A percentile compares a stretch with the other conserved stretches of the same genome.
These are phyloP conservation scores for Phaeomoniella chlamydospora DNA, from an alignment of 2,329 filamentous ascomycete species.

Conservation along the genomic window DNA sequence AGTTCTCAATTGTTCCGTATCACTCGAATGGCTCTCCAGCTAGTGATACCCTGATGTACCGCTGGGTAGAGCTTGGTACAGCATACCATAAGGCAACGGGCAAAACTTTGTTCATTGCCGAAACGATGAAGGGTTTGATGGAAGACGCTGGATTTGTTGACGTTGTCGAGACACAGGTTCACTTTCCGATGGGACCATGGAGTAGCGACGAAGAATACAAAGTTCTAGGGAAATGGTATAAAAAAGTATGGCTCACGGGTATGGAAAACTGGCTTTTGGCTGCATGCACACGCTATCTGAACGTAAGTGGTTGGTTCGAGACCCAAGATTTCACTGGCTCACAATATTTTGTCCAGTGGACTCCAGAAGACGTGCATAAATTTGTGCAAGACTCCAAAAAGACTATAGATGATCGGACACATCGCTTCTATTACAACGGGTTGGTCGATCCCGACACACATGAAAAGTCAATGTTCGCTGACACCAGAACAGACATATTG, in stretches of 20 bases:
- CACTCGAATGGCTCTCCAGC: slow-evolving; percentile 12
- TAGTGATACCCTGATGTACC: slow-evolving; percentile 9
- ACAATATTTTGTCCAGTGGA: slow-evolving; percentile 12
- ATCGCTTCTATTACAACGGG: slow-evolving; percentile 12
- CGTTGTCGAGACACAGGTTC: slow-evolving; percentile 24
- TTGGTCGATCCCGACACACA: slow-evolving; percentile 8
- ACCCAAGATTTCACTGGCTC: slow-evolving; percentile 1
- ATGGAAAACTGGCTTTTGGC: slow-evolving; percentile 14
- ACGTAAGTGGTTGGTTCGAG: slow-evolving; percentile 8
- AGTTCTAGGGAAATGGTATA: slow-evolving; percentile 19
- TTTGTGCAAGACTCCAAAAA: slow-evolving; percentile 10
- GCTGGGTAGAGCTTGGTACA: slow-evolving; percentile 7
- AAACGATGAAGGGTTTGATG: slow-evolving; percentile 15
- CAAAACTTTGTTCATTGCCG: slow-evolving; percentile 12
- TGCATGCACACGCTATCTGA: slow-evolving; percentile 11
- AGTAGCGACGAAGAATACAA: slow-evolving; percentile 20
- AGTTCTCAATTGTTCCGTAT: slow-evolving; percentile 10
- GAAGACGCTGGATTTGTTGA: slow-evolving; percentile 27
- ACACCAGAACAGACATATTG: slow-evolving; percentile 2
- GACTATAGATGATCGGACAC: slow-evolving; percentile 6
- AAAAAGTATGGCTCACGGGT: slow-evolving; percentile 14
- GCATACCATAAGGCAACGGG: slow-evolving; percentile 10
- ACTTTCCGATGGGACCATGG: slow-evolving; percentile 28
- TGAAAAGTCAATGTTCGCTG: slow-evolving; percentile 5
- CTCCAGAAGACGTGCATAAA: slow-evolving; percentile 13